Evolutionary conservation across 2,329 filamentous ascomycete species (phyloP).

Genomic region (Colletotrichum sp.): DNA sequence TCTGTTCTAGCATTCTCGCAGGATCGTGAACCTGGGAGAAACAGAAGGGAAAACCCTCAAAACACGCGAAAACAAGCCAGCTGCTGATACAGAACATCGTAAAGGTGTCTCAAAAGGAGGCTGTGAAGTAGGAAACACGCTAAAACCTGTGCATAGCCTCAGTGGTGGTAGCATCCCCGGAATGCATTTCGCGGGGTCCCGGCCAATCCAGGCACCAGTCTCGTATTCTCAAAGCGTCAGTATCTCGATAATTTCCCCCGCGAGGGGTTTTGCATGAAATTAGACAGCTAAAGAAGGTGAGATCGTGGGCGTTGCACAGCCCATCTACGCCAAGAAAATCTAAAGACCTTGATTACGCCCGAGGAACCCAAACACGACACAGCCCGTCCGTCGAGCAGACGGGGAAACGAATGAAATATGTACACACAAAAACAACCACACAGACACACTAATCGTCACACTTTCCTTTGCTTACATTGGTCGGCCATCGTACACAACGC

Average conservation of each 20-base stretch:
- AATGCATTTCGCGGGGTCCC: not conserved
- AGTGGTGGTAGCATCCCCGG: not conserved
- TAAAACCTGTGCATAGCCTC: not conserved
- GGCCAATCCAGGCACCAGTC: not conserved
- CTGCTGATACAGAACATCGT: not conserved
- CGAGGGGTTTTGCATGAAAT: not conserved
- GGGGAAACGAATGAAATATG: not conserved
- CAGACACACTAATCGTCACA: not conserved
- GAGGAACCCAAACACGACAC: not conserved
- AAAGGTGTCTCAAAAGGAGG: not conserved
- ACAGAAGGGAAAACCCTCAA: not conserved
- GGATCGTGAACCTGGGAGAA: not conserved
- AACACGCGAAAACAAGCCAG: not conserved
- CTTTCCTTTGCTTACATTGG: constrained; percentile 27
- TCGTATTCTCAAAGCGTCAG: not conserved
- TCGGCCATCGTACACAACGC: constrained; percentile 42
- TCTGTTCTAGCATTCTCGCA: not conserved
- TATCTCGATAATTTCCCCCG: not conserved
- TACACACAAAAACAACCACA: not conserved
- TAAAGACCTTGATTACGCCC: not conserved
- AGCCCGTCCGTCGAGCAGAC: not conserved
- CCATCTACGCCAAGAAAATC: not conserved
- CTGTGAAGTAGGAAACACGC: not conserved
- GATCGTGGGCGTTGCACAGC: not conserved
- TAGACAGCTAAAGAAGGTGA: not conserved